phyloP scores from a whole-genome alignment of 441 rosid genomes.

The Gossypium davidsonii region DNA sequence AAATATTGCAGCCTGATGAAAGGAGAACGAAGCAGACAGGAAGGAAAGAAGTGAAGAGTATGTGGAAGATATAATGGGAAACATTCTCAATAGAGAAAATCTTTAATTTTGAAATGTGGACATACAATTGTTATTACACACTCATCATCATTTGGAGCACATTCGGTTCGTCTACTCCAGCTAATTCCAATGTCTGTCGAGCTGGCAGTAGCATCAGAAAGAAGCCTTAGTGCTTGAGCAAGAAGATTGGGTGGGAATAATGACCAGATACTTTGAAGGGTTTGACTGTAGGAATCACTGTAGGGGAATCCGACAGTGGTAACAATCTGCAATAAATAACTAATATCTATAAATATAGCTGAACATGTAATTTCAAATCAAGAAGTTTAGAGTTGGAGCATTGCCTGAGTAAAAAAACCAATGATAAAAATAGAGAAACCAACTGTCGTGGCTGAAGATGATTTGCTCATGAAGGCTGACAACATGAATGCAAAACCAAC shows the following conservation, averaged over 20 bases:
- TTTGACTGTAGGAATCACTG: slow-evolving; percentile 2
- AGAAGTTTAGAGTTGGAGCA: slow-evolving; percentile 17
- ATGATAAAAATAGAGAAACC: slow-evolving; percentile 77
- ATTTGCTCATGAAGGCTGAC: slow-evolving; percentile 67
- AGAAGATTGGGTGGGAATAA: slow-evolving; percentile 86
- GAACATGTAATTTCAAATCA: slow-evolving; percentile 14
- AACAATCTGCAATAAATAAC: slow-evolving; percentile 41
- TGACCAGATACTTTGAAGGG: slow-evolving; percentile 57
- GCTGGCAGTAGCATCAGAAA: slow-evolving; percentile 45
- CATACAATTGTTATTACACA: slow-evolving; percentile 76
- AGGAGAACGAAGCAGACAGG: not conserved
- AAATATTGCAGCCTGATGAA: not conserved
- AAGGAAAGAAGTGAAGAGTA: not conserved
- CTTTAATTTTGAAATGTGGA: slow-evolving; percentile 11
- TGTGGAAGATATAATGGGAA: not conserved
- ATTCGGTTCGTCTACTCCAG: slow-evolving; percentile 59
- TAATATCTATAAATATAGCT: slow-evolving; percentile 14
- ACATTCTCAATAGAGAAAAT: not conserved
- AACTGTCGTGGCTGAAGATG: slow-evolving; percentile 70
- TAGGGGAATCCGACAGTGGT: slow-evolving; percentile 61
- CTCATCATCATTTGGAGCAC: slow-evolving; percentile 32
- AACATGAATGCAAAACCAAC: slow-evolving; percentile 68
- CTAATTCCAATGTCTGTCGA: slow-evolving; percentile 60
- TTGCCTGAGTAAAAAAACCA: slow-evolving; percentile 82
- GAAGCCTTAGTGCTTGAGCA: slow-evolving; percentile 42